phyloP scores from a whole-genome alignment of 1,284 basidiomycete genomes.

The Pseudozyma tsukubaensis region DNA sequence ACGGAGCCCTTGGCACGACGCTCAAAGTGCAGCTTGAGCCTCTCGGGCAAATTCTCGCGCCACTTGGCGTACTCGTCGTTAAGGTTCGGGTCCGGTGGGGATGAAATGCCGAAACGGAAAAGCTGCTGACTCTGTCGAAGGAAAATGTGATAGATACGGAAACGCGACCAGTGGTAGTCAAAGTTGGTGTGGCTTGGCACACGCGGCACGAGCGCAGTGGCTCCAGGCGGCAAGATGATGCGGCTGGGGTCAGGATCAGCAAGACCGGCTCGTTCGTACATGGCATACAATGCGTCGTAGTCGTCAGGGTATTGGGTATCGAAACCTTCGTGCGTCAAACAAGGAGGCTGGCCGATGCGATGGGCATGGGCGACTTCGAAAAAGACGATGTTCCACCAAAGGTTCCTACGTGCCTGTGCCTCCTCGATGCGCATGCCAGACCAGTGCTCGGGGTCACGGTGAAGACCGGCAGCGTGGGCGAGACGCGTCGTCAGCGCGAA shows the following conservation, averaged over 20 bases:
- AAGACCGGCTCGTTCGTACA: constrained; percentile 52
- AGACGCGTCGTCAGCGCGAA: constrained; percentile 56
- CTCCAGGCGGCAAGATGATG: constrained; percentile 48
- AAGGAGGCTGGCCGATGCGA: constrained; percentile 55
- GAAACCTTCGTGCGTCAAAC: constrained; percentile 49
- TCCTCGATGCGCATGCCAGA: constrained; percentile 58
- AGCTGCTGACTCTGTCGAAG: constrained; percentile 52
- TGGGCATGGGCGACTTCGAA: constrained; percentile 48
- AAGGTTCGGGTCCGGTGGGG: constrained; percentile 42
- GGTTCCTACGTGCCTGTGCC: constrained; percentile 52
- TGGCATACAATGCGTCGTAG: constrained; percentile 40
- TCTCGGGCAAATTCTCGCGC: constrained; percentile 49
- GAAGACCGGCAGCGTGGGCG: constrained; percentile 59
- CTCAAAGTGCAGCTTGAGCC: constrained; percentile 46
- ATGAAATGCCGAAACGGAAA: constrained; percentile 55
- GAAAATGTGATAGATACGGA: constrained; percentile 53
- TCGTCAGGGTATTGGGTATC: constrained; percentile 60
- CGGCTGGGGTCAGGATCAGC: constrained; percentile 40
- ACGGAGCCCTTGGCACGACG: constrained; percentile 38
- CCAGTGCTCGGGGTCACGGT: constrained; percentile 59
- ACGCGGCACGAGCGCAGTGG: constrained; percentile 43
- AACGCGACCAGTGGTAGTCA: constrained; percentile 55
- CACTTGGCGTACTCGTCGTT: constrained; percentile 49
- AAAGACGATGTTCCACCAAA: constrained; percentile 59
- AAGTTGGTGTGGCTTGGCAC: constrained; percentile 44